Evolutionary conservation across 148 eudicot species (phyloP), one percentile per base, ranked within the genome.

Genomic region (Chenopodium suecicum): DNA sequence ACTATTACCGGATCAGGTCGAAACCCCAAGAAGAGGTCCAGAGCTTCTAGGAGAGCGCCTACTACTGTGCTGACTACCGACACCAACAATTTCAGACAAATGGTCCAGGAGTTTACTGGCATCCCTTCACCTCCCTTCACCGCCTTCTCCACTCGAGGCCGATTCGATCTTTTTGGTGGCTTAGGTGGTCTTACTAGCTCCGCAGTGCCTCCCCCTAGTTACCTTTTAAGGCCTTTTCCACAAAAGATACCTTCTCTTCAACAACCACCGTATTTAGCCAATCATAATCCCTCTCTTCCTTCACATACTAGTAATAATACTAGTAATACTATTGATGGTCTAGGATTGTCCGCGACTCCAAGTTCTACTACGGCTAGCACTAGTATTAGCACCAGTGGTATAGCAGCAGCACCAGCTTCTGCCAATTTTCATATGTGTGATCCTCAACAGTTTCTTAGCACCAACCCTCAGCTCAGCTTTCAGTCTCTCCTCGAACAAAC

Each of bases 51-150:
- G 82, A 86, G 91, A n/a, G 91, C 95, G 0, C 98, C 98, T 1
- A 94, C 98, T 11, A 94, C 98, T 7, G 98, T 94, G 13, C 75
- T 94, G 20, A 91, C 98, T 4, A 94, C 98, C 13, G 95, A 94
- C 83, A 92, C 98, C 9, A 78, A 79, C 7, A 94, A 94, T 74
- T 94, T 94, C 84, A 81, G 98, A 74, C 94, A 94, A 83, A 92
- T 94, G 98, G 98, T 94, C 12, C 98, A 94, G 82, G 98, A 94
- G 75, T 94, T 94, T 64, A 94, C 98, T 1, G 98, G 98, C 9
- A 88, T 94, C 47, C 95, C 98, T 2, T 86, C 91, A 0, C 91
- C 91, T 0, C 98, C 98, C 0, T 92, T 93, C 65, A 32, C 88
- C 13, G 86, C 91, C 31, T 93, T 93, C 58, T 73, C 86, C 0